Evolutionary conservation across 2,329 filamentous ascomycete species (phyloP), one percentile per base, ranked within the genome.

Genomic region (Sporothrix pseudoabietina): DNA sequence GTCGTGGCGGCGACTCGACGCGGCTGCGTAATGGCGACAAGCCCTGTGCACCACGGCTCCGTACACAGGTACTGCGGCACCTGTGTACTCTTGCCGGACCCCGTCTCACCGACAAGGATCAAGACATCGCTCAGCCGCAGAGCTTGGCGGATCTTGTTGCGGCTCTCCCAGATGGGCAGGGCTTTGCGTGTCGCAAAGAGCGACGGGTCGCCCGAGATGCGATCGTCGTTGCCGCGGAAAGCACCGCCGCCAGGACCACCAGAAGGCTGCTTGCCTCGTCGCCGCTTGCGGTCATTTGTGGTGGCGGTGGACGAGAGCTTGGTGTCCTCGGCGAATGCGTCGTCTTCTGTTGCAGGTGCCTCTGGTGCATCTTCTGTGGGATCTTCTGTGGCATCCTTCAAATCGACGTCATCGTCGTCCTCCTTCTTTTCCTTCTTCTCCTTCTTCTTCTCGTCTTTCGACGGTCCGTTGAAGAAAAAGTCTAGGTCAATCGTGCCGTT

Each of bases 51-150:
- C 94, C 94, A 98, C 7, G 88, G 82, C 78, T 98, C 92, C 35
- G 84, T 82, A 63, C 91, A 88, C 8, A 99, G 84, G 75, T 97
- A 98, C 79, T 98, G 96, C 0, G 96, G 95, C 0, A 98, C 91
- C 82, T 99, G 96, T 0, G 96, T 99, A 84, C 93, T 97, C 83
- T 99, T 99, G 80, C 96, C 96, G 16, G 93, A 97, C 80, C 96
- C 96, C 0, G 96, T 99, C 81, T 98, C 95, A 83, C 95, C 95
- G 2, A 96, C 91, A 16, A 99, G 84, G 0, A 99, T 86, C 70
- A 99, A 87, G 0, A 97, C 89, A 75, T 89, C 90, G 47, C 88
- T 83, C 8, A 63, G 49, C 6, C 22, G 19, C n/a, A 76, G 32
- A 1, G 88, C 85, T 19, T 85, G 79, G 49, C 89, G 89, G 69